phyloP scores from a whole-genome alignment of 345 rosid species.

The Hibiscus syriacus region DNA sequence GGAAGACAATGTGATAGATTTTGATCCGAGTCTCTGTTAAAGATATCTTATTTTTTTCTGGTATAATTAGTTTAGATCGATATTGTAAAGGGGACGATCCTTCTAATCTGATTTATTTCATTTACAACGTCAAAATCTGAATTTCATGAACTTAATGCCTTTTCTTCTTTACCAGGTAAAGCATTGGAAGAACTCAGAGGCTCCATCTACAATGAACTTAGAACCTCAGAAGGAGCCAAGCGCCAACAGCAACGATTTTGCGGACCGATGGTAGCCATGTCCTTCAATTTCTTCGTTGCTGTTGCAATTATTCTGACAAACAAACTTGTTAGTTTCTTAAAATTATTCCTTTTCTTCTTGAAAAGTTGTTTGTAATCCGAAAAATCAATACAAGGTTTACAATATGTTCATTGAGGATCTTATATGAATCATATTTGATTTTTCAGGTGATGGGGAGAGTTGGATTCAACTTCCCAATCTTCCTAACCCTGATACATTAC shows the following conservation, averaged over 20 bases:
- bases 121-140: too few species aligned
- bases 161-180: conserved; percentile 34
- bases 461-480: conserved; percentile 84
- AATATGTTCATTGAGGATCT: background rate
- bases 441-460: conserved; percentile 79
- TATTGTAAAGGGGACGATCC: too few species aligned
- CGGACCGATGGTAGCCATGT: conserved; percentile 76
- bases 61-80: too few species aligned
- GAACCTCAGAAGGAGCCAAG: conserved; percentile 85
- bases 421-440: background rate
- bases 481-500: conserved; percentile 80
- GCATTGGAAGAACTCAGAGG: conserved; percentile 89
- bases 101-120: too few species aligned
- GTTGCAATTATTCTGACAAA: conserved; percentile 80
- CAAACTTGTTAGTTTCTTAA: conserved; percentile 44
- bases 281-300: conserved; percentile 85
- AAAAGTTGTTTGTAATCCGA: background rate
- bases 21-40: too few species aligned
- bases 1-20: too few species aligned
- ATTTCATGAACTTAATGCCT: too few species aligned
- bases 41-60: too few species aligned
- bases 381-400: too few species aligned
- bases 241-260: conserved; percentile 78
- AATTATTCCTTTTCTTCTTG: too few species aligned
- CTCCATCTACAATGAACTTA: conserved; percentile 69